A percentile compares a stretch with the other conserved stretches of the same genome.
Conservation (phyloP, 2,329 filamentous ascomycete genomes). For the Aurifilum marmelostoma region DNA sequence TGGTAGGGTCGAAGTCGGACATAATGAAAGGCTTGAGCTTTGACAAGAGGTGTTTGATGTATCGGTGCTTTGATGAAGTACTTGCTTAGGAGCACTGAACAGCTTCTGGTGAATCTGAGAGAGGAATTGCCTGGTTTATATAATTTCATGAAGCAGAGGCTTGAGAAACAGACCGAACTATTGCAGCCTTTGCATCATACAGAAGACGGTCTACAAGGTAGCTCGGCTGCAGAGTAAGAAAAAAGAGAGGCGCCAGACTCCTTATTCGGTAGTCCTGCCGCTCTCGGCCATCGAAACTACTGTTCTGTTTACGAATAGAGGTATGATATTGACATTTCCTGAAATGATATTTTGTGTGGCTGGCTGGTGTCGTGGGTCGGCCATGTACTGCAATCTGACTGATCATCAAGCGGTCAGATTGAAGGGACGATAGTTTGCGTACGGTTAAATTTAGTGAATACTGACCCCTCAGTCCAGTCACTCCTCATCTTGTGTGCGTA, state of each 20-base stretch:
- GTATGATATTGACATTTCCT: background rate
- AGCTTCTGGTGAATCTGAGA: background rate
- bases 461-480: background rate
- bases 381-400: background rate
- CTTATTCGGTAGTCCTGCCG: background rate
- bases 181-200: background rate
- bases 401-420: background rate
- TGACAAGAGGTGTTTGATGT: background rate
- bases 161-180: background rate
- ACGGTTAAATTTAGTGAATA: background rate
- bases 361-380: background rate
- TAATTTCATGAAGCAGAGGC: background rate
- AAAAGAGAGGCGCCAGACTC: background rate
- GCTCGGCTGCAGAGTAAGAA: background rate
- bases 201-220: background rate
- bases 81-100: background rate
- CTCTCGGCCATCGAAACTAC: background rate
- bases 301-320: background rate
- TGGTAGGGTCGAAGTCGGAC: slow-evolving; percentile 16
- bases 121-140: background rate
- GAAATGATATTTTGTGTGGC: background rate
- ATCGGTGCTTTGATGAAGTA: background rate
- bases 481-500: background rate
- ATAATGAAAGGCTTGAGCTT: background rate
- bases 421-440: no score